Evolutionary conservation across 2,329 filamentous ascomycete genomes (phyloP).

Genomic region (Penicillium sp.): DNA sequence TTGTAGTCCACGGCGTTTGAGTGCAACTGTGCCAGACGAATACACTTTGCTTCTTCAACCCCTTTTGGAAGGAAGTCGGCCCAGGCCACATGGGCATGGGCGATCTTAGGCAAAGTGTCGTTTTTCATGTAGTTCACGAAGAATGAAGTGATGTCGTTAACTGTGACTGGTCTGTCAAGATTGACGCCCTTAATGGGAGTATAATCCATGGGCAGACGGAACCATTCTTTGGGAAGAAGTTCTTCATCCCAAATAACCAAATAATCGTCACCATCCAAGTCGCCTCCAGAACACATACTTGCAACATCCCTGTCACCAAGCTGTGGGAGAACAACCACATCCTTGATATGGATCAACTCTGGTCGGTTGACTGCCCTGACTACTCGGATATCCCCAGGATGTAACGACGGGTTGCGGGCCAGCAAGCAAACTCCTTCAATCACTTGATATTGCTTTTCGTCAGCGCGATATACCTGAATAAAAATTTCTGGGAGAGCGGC

Average conservation of each 20-base stretch:
- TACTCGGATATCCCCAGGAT: conserved; percentile 86
- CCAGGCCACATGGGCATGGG: conserved; percentile 72
- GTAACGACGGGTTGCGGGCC: conserved; percentile 87
- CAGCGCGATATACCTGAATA: conserved; percentile 66
- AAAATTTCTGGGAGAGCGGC: conserved; percentile 78
- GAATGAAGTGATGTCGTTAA: conserved; percentile 73
- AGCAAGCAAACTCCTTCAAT: conserved; percentile 76
- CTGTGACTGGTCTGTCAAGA: conserved; percentile 60
- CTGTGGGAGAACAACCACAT: conserved; percentile 84
- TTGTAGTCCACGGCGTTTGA: conserved; percentile 92
- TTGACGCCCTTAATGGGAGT: conserved; percentile 54
- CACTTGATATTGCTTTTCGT: conserved; percentile 56
- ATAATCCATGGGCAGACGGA: conserved; percentile 75
- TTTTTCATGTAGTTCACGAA: conserved; percentile 94
- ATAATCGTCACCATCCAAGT: conserved; percentile 94
- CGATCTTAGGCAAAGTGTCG: conserved; percentile 74
- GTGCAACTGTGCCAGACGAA: conserved; percentile 73
- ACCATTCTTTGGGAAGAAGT: conserved; percentile 67
- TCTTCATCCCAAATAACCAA: conserved; percentile 85
- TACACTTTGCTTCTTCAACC: conserved; percentile 65
- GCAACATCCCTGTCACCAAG: conserved; percentile 79
- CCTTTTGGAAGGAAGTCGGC: conserved; percentile 63
- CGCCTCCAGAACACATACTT: conserved; percentile 93
- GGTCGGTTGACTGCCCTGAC: conserved; percentile 77
- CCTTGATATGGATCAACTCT: conserved; percentile 68